Evolutionary conservation across 2,329 filamentous ascomycete genomes (phyloP).

Genomic region (Penicillium sp.): DNA sequence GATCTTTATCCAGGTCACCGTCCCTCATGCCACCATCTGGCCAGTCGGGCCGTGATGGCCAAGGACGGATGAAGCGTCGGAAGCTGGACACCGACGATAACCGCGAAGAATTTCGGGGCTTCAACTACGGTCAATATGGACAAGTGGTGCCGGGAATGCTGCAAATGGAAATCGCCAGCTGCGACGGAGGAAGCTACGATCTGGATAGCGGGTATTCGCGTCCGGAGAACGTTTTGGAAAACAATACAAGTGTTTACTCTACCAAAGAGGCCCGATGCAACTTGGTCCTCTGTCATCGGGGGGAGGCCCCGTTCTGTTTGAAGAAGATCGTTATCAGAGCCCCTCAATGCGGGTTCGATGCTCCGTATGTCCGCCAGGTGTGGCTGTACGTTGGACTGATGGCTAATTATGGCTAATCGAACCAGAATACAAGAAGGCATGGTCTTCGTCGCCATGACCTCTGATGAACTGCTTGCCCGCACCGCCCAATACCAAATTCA

Average conservation of each 20-base stretch:
- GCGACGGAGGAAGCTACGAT: constrained; percentile 73
- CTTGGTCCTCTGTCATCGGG: constrained; percentile 77
- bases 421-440: constrained; percentile 81
- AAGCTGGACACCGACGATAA: constrained; percentile 66
- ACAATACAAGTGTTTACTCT: constrained; percentile 84
- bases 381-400: constrained; percentile 25
- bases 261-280: constrained; percentile 87
- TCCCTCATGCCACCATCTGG: constrained; percentile 27
- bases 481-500: constrained; percentile 75
- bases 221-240: constrained; percentile 77
- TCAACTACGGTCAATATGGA: constrained; percentile 81
- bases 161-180: constrained; percentile 84
- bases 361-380: constrained; percentile 64
- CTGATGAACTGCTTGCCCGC: constrained; percentile 69
- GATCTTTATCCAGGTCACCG: constrained; percentile 18
- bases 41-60: constrained; percentile 31
- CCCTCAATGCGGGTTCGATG: constrained; percentile 75
- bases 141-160: constrained; percentile 80
- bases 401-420: constrained; percentile 20
- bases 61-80: constrained; percentile 62
- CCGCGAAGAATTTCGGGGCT: constrained; percentile 50
- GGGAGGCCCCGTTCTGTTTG: constrained; percentile 74
- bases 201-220: constrained; percentile 55
- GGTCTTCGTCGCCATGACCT: constrained; percentile 85
- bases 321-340: constrained; percentile 86